Base-by-base conservation (phyloP, 1,284 basidiomycete species). In the Tilletia walkeri region DNA sequence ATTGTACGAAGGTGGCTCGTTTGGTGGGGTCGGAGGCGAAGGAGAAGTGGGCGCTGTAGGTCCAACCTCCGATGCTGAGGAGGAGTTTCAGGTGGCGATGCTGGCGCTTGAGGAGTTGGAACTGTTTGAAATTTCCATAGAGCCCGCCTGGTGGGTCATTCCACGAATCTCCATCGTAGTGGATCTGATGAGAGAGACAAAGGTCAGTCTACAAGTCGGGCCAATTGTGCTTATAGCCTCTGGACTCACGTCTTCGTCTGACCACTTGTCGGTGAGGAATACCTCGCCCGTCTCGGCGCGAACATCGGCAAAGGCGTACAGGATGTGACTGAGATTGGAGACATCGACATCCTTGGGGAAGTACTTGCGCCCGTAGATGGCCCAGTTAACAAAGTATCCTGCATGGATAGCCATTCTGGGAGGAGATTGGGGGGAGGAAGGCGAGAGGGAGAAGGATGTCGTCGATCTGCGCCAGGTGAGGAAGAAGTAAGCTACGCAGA, bases 331-430 rank as follows among this genome's bases (percentile, higher is more conserved):
- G 84, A 88, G 88, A 83, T 86, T 88, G 71, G 82, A 85, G 69
- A 83, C 85, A 67, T 94, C 94, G 70, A 97, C 87, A 80, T 87
- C 68, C 56, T 69, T 18, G 9, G 90, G 89, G 88, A 75, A 72
- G 86, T 90, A 95, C 85, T 94, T 94, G 76, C 93, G 89, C 50
- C 89, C 94, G 83, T 96, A 97, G 67, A 96, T 96, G n/a, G 92
- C 94, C 94, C 94, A 91, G 75, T 78, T 84, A 65, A 78, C 67
- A 69, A 83, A 84, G 76, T 67, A 67, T 9, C n/a, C 66, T 4
- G 36, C 59, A 14, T 38, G 36, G 1, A 63, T 63, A 2, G 59
- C 30, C 59, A 63, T 63, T 9, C 9, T 20, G 34, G 34, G 12
- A 38, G 59, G 36, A 36, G 34, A 45, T 53, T 53, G 50, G 50